Base-by-base conservation (phyloP, 179 eudicot species). In the Drosera spatulata region DNA sequence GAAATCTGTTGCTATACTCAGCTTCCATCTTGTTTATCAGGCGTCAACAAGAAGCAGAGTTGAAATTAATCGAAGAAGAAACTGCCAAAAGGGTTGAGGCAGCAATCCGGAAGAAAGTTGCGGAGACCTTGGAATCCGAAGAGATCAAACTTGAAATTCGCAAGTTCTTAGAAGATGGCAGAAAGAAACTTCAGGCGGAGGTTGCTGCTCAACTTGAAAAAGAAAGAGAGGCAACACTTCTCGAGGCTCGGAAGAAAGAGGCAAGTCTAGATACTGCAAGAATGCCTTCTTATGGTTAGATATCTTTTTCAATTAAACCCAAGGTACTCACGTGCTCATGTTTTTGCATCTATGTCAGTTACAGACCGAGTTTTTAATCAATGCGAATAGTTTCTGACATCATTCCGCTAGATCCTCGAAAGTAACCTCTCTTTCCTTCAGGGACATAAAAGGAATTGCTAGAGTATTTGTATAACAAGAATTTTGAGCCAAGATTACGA, bases 81-180 rank as follows among this genome's bases (percentile, higher is more conserved):
- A 88, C 95, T 56, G 77, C 85, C 59, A 76, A 66, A 76, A 82
- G 96, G 79, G 68, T 88, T 63, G 96, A 91, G 78, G 98, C 84
- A 75, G 82, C 83, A 61, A 91, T 91, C 65, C 76, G 79, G 63
- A 84, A 66, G 66, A 79, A 75, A 61, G 91, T 91, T 59, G 85
- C 86, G 55, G 91, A 80, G 55, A 83, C 65, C 75, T 66, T 91
- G 77, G 72, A 74, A 50, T 88, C 95, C 22, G 89, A 80, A 57
- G 95, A 82, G 62, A 77, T 84, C 63, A 85, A 72, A 73, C 70
- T 71, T 53, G 89, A 83, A 74, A 78, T 82, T 61, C 77, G 80
- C 64, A 82, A 70, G 67, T 78, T 65, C 48, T 77, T 85, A 65
- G 85, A 80, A 73, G 91, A 77, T 74, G 91, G 87, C 39, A 78